These are phyloP conservation scores for Chaetomium olivaceum DNA, from an alignment of 2,329 filamentous ascomycete genomes.

Conservation along the genomic window DNA sequence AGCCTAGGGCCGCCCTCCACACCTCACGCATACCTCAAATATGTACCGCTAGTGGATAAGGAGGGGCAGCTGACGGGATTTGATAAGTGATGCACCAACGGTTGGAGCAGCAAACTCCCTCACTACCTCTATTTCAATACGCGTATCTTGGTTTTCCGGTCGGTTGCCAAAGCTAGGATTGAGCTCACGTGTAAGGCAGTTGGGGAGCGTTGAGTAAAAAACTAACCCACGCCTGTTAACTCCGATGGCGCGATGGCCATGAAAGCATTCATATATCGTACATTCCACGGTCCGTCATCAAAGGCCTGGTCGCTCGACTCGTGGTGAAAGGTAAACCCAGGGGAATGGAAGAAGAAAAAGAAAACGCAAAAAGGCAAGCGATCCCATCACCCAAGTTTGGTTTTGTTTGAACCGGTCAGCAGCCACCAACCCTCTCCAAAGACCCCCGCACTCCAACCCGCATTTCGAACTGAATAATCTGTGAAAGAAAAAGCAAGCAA, in stretches of 20 bases:
- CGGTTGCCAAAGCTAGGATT: background rate
- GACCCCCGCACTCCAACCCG: background rate
- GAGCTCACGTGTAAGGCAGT: background rate
- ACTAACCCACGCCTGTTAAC: background rate
- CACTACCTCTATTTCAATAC: background rate
- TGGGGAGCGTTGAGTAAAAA: background rate
- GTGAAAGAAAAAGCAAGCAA: background rate
- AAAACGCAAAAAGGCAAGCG: background rate
- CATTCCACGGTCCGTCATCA: background rate
- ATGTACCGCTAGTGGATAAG: background rate
- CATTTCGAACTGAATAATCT: background rate
- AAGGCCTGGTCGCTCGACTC: background rate
- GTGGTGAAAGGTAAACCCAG: background rate
- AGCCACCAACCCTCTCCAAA: background rate
- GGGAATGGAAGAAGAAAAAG: background rate
- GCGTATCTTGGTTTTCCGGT: background rate
- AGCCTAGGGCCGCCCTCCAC: background rate
- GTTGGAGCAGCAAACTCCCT: background rate
- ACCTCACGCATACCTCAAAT: too few species aligned
- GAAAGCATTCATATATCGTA: background rate
- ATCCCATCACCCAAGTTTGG: background rate
- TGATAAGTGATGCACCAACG: background rate
- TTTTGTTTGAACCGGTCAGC: conserved; percentile 2
- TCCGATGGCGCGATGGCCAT: background rate
- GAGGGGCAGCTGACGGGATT: background rate